Evolutionary conservation across 2,329 filamentous ascomycete genomes (phyloP).

Genomic region (Fusarium chlamydosporum): DNA sequence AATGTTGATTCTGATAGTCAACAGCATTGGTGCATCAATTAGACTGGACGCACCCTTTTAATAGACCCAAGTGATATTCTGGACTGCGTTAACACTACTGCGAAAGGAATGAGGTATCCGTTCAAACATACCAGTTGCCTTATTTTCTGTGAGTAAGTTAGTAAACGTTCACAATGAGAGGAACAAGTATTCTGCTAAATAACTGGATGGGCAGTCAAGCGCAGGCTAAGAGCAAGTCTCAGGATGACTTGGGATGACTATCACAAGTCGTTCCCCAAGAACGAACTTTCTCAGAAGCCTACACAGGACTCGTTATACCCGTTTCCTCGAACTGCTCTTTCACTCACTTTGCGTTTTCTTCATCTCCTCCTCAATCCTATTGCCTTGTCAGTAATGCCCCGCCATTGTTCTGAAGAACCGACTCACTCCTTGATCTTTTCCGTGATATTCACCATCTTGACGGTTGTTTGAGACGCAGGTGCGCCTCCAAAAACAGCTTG

Average conservation of each 20-base stretch:
- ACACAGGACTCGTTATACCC: too few relatives aligned
- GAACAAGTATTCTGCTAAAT: background rate
- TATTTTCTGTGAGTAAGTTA: slow-evolving; percentile 79
- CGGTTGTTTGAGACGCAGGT: slow-evolving; percentile 47
- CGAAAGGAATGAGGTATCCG: background rate
- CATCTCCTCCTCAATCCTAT: slow-evolving; percentile 99
- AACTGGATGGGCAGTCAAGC: background rate
- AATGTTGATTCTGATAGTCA: background rate
- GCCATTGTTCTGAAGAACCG: slow-evolving; percentile 2
- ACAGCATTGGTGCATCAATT: background rate
- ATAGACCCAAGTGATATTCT: slow-evolving; percentile 98
- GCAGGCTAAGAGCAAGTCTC: background rate
- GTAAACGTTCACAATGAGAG: background rate
- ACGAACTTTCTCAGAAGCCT: background rate
- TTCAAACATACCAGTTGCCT: slow-evolving; percentile 86
- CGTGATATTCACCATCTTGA: slow-evolving; percentile 97
- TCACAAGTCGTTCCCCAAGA: background rate
- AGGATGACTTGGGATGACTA: background rate
- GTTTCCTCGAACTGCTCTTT: background rate
- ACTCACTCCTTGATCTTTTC: slow-evolving; percentile 99
- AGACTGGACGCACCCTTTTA: slow-evolving; percentile 83
- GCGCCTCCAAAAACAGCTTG: slow-evolving; percentile 39
- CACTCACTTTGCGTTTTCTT: slow-evolving; percentile 93
- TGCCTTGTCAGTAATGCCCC: slow-evolving; percentile 45
- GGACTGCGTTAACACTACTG: slow-evolving; percentile 38